Percentiles rank a stretch among this genome's conserved stretches.
These are phyloP conservation scores for Mucor plumbeus DNA, from an alignment of 371 early-diverging fungal species.

Conservation along the genomic window DNA sequence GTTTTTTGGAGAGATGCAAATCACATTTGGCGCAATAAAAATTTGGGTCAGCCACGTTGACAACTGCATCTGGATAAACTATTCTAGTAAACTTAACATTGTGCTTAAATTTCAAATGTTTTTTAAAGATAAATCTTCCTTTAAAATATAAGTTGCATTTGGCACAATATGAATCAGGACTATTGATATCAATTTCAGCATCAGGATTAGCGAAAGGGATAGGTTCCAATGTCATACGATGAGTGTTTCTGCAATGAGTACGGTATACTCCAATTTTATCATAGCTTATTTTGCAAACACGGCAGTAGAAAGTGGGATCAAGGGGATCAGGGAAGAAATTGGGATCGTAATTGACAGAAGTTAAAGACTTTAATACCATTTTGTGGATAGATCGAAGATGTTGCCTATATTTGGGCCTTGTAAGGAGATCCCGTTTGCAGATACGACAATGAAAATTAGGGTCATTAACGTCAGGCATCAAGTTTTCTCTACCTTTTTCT, in stretches of 20 bases:
- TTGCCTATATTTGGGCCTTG: background rate
- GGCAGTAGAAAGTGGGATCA: background rate
- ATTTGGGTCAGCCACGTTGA: background rate
- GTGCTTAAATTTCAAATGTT: background rate
- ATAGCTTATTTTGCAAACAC: background rate
- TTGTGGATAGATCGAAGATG: background rate
- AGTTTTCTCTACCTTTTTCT: too few species aligned
- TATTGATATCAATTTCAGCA: background rate
- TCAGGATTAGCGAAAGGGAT: background rate
- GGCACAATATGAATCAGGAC: background rate
- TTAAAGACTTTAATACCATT: background rate
- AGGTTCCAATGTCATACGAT: background rate
- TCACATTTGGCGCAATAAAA: too few species aligned
- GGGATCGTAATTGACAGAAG: background rate
- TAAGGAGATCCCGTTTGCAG: background rate
- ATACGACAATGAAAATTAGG: background rate
- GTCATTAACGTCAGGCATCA: background rate
- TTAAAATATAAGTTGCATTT: background rate
- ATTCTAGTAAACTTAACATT: background rate
- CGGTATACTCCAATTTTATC: background rate
- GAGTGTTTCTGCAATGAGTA: background rate
- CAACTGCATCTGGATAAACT: background rate
- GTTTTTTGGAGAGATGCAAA: too few species aligned
- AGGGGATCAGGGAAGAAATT: background rate
- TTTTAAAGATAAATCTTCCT: background rate